phyloP scores from a whole-genome alignment of 352 stramenopile species.

The Phytophthora agathidicida region DNA sequence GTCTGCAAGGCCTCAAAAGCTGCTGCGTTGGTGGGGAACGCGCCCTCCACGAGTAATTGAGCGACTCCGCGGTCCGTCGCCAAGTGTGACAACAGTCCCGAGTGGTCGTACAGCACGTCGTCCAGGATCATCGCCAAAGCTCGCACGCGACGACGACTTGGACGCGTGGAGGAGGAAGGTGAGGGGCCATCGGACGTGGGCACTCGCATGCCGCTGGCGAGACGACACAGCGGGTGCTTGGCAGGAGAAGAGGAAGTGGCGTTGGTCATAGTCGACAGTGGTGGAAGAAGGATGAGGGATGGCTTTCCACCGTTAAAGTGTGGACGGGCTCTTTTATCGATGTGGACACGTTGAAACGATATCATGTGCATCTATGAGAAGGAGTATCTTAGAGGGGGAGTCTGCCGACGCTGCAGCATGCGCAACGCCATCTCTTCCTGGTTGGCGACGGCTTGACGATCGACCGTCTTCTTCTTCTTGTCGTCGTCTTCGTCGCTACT shows the following conservation, averaged over 20 bases:
- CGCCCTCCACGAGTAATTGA: conserved; percentile 70
- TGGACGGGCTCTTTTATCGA: conserved; percentile 13
- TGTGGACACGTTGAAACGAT: not conserved
- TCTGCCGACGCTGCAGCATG: conserved; percentile 73
- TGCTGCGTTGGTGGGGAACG: conserved; percentile 67
- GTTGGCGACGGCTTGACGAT: conserved; percentile 54
- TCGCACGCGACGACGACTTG: conserved; percentile 58
- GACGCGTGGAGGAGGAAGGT: not conserved
- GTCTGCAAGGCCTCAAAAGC: conserved; percentile 78
- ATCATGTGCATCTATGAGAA: not conserved
- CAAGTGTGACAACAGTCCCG: conserved; percentile 77
- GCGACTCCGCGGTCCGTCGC: conserved; percentile 79
- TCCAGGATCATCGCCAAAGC: conserved; percentile 87
- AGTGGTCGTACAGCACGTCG: conserved; percentile 88
- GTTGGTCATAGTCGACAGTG: conserved; percentile 6
- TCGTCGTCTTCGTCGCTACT: conserved; percentile 45
- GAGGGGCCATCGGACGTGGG: not conserved
- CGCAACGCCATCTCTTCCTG: conserved; percentile 84
- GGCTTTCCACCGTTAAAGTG: not conserved
- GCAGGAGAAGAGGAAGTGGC: conserved; percentile 11
- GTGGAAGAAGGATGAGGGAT: not conserved
- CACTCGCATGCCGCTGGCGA: conserved; percentile 30
- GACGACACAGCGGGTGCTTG: conserved; percentile 21
- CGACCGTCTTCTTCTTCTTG: conserved; percentile 46
- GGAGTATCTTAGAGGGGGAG: conserved; percentile 2